phyloP scores from a whole-genome alignment of 495 filamentous ascomycete species.

The Cenococcum geophilum region DNA sequence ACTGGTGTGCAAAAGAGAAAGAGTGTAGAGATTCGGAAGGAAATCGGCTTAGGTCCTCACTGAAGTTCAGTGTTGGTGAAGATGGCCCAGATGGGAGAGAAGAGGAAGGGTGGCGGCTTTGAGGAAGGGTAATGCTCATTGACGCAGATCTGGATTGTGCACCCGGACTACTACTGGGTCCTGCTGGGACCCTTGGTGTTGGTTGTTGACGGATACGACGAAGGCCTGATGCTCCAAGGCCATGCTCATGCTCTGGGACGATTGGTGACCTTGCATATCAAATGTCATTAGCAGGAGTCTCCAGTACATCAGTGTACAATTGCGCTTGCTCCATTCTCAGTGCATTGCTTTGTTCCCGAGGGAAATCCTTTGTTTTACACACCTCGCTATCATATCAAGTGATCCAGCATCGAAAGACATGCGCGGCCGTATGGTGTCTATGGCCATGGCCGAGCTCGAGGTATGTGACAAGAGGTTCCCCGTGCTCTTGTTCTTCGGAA shows the following conservation, averaged over 20 bases:
- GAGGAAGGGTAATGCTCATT: conserved; percentile 47
- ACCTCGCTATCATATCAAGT: conserved; percentile 28
- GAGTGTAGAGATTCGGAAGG: conserved; percentile 95
- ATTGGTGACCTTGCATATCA: conserved; percentile 47
- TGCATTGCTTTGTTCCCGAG: too few relatives aligned
- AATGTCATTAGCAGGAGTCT: not conserved
- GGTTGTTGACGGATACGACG: conserved; percentile 88
- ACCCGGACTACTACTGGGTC: conserved; percentile 36
- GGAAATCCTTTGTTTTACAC: too few relatives aligned
- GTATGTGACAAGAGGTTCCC: conserved; percentile 31
- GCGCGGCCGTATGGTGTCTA: conserved; percentile 19
- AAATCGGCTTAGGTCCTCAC: conserved; percentile 87
- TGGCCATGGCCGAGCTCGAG: conserved; percentile 9
- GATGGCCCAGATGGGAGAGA: conserved; percentile 53
- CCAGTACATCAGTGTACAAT: not conserved
- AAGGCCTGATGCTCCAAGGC: conserved; percentile 66
- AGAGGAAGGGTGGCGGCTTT: conserved; percentile 47
- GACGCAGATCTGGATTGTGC: conserved; percentile 59
- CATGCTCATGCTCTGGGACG: conserved; percentile 55
- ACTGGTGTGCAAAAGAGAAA: conserved; percentile 96
- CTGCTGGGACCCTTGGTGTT: conserved; percentile 15
- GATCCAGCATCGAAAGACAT: conserved; percentile 32
- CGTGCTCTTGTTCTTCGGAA: conserved; percentile 36
- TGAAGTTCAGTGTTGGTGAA: conserved; percentile 61
- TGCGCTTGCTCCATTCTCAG: not conserved